Conservation (phyloP, 805 yeast genomes). For the Metschnikowia kofuensis region DNA sequence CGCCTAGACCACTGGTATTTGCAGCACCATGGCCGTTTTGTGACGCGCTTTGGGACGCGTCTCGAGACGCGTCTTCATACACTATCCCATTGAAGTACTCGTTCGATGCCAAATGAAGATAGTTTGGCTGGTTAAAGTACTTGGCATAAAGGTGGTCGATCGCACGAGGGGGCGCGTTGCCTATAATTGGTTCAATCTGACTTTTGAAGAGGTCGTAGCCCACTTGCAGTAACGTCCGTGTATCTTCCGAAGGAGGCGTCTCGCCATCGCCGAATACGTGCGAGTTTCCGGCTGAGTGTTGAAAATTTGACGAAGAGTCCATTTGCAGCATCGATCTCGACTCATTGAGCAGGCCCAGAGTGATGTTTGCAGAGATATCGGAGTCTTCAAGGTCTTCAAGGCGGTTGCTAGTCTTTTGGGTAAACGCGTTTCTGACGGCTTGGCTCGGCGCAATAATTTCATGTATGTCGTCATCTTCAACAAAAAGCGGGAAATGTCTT, state of each 20-base stretch:
- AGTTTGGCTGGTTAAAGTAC: constrained; percentile 19
- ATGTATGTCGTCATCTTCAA: constrained; percentile 5
- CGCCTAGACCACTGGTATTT: background rate
- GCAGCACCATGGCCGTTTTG: background rate
- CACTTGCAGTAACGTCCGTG: constrained; percentile 8
- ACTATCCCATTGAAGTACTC: constrained; percentile 16
- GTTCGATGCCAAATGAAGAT: constrained; percentile 17
- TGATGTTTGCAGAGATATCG: background rate
- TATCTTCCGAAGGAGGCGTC: background rate
- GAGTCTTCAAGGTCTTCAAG: background rate
- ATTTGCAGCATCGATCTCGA: too few species aligned
- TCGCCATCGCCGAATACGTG: background rate
- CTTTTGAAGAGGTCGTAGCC: constrained; percentile 17
- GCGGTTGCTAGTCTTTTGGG: background rate
- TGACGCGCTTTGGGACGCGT: background rate
- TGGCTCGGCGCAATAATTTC: background rate
- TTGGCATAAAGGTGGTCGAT: constrained; percentile 11
- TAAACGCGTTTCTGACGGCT: background rate
- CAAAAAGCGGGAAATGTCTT: constrained; percentile 3
- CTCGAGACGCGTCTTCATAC: background rate
- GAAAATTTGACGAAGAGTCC: too few species aligned
- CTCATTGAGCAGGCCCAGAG: background rate
- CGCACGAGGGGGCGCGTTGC: constrained; percentile 8
- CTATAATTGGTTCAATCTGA: constrained; percentile 15
- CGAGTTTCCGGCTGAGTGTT: background rate